phyloP scores from a whole-genome alignment of 2,329 filamentous ascomycete genomes.

The Aplosporella prunicola region DNA sequence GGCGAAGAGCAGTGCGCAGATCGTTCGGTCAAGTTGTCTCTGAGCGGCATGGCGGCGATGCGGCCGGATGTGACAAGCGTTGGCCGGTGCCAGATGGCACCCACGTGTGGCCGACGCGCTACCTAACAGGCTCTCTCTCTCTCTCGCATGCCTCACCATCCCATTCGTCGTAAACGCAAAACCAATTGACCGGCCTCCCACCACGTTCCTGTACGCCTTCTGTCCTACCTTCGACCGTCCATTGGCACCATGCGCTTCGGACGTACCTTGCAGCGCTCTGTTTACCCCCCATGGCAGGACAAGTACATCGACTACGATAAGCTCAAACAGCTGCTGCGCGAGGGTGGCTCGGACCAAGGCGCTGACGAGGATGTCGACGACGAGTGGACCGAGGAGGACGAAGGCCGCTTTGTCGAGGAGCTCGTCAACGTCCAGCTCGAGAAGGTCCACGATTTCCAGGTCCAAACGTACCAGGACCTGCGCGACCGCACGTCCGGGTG shows the following conservation, averaged over 20 bases:
- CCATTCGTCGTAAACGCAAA: too few relatives aligned
- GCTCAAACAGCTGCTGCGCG: conserved; percentile 80
- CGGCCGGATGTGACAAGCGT: too few relatives aligned
- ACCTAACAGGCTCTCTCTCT: too few relatives aligned
- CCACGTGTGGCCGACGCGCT: too few relatives aligned
- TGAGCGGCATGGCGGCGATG: too few relatives aligned
- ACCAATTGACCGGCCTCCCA: too few relatives aligned
- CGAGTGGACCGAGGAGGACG: conserved; percentile 85
- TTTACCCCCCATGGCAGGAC: conserved; percentile 82
- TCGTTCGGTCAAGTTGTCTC: too few relatives aligned
- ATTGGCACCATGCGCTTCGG: conserved; percentile 73
- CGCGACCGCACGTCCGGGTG: conserved; percentile 68
- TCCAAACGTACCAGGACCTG: conserved; percentile 69
- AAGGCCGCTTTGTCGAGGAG: conserved; percentile 89
- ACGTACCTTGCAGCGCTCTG: conserved; percentile 68
- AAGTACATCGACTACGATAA: conserved; percentile 94
- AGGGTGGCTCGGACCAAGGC: conserved; percentile 44
- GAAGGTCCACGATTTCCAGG: conserved; percentile 86
- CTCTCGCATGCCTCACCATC: too few relatives aligned
- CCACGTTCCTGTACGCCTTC: too few relatives aligned
- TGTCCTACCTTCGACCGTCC: too few relatives aligned
- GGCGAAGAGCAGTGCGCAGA: too few relatives aligned
- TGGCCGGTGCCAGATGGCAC: too few relatives aligned
- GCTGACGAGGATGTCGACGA: conserved; percentile 47
- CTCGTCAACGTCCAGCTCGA: conserved; percentile 90